Evolutionary conservation across 169 alveolate genomes (phyloP), one percentile per base, ranked within the genome.

Genomic region (Plasmodium cynomolgi): DNA sequence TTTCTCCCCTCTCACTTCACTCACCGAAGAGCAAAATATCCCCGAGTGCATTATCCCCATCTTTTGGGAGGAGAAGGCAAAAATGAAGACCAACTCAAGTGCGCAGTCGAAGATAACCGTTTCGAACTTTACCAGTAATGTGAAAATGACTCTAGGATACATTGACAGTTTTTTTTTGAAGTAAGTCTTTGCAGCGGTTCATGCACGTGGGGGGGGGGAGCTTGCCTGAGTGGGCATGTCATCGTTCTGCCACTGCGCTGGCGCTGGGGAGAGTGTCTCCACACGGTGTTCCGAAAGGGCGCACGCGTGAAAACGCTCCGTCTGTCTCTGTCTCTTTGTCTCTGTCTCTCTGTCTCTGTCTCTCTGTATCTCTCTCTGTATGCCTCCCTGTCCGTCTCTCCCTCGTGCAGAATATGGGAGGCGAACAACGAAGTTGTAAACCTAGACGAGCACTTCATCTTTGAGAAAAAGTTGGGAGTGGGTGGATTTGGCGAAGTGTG

Each of bases 401-500:
- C 29, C 26, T 33, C 41, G 23, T 26, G 37, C 81, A 85, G 93
- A 33, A 34, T 74, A 15, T 85, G 93, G 93, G 84, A 75, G 34
- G 39, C 41, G 2, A 74, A 44, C 72, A 74, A 74, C 58, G 93
- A 85, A 6, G 26, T 85, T 11, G 68, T 85, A 74, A 74, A 85
- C 81, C 17, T 85, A 75, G 93, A 85, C 26, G 93, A 74, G 15
- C 29, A 85, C 68, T 85, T 85, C 44, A 85, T 17, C 8, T 74
- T 85, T 31, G 29, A 75, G 23, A 73, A 54, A 20, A 85, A 85
- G 31, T 20, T 85, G 39, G 93, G 93, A 73, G 41, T 75, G 34
- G 93, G 93, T 1, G 93, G 93, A 7, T 85, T 85, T 74, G 93
- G 93, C 29, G 93, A 85, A 85, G 93, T 85, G 62, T 85, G 93